Evolutionary conservation across 495 filamentous ascomycete genomes (phyloP).

Genomic region (Daldinia caldariorum): DNA sequence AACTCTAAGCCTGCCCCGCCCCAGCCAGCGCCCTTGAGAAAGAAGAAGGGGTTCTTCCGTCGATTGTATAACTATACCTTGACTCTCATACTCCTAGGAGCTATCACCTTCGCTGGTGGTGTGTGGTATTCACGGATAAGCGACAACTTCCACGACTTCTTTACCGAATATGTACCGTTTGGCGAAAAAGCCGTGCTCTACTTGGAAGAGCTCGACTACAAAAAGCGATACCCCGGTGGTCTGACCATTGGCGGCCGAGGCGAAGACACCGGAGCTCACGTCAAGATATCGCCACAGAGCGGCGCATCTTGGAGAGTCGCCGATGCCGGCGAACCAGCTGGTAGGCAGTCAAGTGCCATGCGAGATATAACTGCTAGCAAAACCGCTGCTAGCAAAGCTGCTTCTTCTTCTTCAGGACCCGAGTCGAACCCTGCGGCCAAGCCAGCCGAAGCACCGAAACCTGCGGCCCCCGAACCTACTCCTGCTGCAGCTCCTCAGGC

Average conservation of each 20-base stretch:
- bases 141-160: conserved; percentile 99
- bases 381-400: conserved; percentile 52
- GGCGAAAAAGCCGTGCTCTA: conserved; percentile 96
- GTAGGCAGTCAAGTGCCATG: conserved; percentile 58
- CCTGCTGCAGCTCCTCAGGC: conserved; percentile 17
- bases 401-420: conserved; percentile 20
- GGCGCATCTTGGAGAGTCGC: conserved; percentile 85
- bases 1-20: conserved; percentile 47
- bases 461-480: conserved; percentile 28
- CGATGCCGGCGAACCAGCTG: conserved; percentile 55
- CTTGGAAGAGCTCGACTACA: conserved; percentile 95
- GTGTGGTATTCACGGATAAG: conserved; percentile 90
- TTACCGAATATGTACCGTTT: conserved; percentile 95
- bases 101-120: conserved; percentile 83
- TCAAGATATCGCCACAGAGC: conserved; percentile 85
- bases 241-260: conserved; percentile 59
- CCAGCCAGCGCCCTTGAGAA: conserved; percentile 61
- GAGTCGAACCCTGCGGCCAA: conserved; percentile 45
- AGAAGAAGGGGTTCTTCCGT: conserved; percentile 80
- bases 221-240: conserved; percentile 85
- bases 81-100: conserved; percentile 75
- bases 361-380: conserved; percentile 46
- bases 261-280: conserved; percentile 71
- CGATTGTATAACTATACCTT: conserved; percentile 71
- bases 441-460: conserved; percentile 34